phyloP scores from a whole-genome alignment of 2,329 filamentous ascomycete species.

The Fusarium subtropicale region DNA sequence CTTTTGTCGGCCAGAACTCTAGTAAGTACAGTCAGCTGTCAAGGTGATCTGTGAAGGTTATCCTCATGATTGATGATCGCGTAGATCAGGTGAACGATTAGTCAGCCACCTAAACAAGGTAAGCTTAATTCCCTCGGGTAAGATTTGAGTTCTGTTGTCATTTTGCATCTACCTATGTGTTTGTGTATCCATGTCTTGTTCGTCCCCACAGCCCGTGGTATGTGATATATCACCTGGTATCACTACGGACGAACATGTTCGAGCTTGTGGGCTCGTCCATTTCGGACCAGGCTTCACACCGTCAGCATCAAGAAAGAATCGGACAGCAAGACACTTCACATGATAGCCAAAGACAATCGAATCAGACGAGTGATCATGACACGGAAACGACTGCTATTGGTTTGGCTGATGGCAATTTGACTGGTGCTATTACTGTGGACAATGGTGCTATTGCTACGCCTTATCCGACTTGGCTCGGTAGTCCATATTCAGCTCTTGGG shows the following conservation, averaged over 20 bases:
- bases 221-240: accelerated
- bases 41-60: background rate
- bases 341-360: accelerated
- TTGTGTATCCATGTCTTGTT: too few relatives aligned
- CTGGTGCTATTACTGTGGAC: too few relatives aligned
- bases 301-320: accelerated
- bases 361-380: accelerated
- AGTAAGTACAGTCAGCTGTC: background rate
- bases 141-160: background rate
- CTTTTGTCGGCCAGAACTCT: accelerated
- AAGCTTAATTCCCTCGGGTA: background rate
- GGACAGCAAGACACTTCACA: accelerated
- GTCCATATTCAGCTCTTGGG: background rate
- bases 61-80: background rate
- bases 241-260: background rate
- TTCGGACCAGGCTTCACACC: accelerated
- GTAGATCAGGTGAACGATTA: background rate
- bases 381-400: accelerated
- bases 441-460: accelerated
- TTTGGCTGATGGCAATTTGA: background rate
- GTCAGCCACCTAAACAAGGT: background rate
- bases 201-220: accelerated
- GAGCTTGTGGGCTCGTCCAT: accelerated
- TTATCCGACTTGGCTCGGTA: accelerated
- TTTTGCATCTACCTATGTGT: background rate